phyloP scores from a whole-genome alignment of 140 eudicot genomes.

The Cichorium intybus region DNA sequence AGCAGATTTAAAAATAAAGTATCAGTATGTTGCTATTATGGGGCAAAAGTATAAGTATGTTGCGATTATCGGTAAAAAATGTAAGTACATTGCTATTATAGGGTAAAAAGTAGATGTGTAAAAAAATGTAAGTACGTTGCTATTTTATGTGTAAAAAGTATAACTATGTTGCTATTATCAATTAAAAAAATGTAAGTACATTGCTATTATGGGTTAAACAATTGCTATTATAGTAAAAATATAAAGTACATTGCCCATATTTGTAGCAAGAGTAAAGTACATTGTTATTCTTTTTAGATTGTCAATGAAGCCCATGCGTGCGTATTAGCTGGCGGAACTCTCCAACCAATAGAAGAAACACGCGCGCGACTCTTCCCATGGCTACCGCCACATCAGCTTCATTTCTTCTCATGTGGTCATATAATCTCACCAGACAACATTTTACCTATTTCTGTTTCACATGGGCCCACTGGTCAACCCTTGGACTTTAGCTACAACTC shows the following conservation, averaged over 20 bases:
- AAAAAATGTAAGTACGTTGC: no score
- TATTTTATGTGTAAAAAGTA: no score
- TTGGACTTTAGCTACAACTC: constrained; percentile 78
- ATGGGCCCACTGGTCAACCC: constrained; percentile 80
- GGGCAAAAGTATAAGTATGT: no score
- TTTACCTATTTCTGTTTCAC: constrained; percentile 79
- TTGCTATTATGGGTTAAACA: no score
- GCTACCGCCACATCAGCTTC: constrained; percentile 55
- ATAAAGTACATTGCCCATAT: not conserved
- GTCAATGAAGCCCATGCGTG: constrained; percentile 84
- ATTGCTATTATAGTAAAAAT: no score
- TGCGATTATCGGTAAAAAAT: no score
- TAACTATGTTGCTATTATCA: no score
- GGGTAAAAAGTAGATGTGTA: no score
- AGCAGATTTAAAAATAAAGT: no score
- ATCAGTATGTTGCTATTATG: no score
- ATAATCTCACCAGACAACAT: constrained; percentile 76
- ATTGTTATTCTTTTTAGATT: constrained; percentile 41
- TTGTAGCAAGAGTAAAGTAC: not conserved
- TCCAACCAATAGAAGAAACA: constrained; percentile 95
- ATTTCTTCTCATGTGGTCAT: constrained; percentile 88
- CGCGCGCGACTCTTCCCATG: constrained; percentile 86
- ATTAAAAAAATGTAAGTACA: no score
- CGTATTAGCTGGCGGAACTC: constrained; percentile 93
- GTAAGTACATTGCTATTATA: no score